Evolutionary conservation across 2,329 filamentous ascomycete species (phyloP).

Genomic region (Amauroascus verrucosus): DNA sequence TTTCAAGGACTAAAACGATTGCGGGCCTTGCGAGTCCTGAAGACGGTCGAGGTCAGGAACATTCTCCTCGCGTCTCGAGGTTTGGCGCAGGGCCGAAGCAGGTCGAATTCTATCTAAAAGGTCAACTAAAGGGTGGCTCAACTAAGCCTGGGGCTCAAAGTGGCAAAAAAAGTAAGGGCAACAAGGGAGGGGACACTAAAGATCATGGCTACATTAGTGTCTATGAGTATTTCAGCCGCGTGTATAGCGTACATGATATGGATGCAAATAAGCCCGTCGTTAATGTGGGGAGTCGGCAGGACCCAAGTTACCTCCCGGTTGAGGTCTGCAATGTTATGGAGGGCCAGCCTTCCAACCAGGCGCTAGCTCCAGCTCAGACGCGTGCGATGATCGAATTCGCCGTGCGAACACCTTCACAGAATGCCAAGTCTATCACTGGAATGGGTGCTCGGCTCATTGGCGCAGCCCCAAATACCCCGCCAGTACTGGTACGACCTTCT

Average conservation of each 20-base stretch:
- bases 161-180: slow-evolving; percentile 22
- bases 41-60: slow-evolving; percentile 28
- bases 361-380: slow-evolving; percentile 53
- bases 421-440: slow-evolving; percentile 55
- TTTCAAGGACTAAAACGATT: slow-evolving; percentile 39
- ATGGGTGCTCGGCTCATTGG: slow-evolving; percentile 48
- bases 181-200: slow-evolving; percentile 15
- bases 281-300: slow-evolving; percentile 51
- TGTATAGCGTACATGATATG: background rate
- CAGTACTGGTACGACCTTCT: slow-evolving; percentile 36
- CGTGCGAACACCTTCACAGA: slow-evolving; percentile 54
- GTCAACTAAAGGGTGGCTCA: slow-evolving; percentile 16
- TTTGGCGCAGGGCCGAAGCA: slow-evolving; percentile 42
- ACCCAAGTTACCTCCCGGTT: slow-evolving; percentile 55
- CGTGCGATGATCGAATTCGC: slow-evolving; percentile 62
- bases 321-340: slow-evolving; percentile 55
- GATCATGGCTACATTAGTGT: slow-evolving; percentile 41
- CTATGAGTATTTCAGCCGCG: slow-evolving; percentile 39
- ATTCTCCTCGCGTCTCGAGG: slow-evolving; percentile 29
- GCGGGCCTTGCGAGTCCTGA: slow-evolving; percentile 33
- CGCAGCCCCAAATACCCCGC: slow-evolving; percentile 38
- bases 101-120: slow-evolving; percentile 46
- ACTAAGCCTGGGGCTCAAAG: slow-evolving; percentile 6
- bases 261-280: slow-evolving; percentile 46
- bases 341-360: slow-evolving; percentile 54